These are phyloP conservation scores for Talaromyces ruber DNA, from an alignment of 495 filamentous ascomycete genomes.

Conservation along the genomic window DNA sequence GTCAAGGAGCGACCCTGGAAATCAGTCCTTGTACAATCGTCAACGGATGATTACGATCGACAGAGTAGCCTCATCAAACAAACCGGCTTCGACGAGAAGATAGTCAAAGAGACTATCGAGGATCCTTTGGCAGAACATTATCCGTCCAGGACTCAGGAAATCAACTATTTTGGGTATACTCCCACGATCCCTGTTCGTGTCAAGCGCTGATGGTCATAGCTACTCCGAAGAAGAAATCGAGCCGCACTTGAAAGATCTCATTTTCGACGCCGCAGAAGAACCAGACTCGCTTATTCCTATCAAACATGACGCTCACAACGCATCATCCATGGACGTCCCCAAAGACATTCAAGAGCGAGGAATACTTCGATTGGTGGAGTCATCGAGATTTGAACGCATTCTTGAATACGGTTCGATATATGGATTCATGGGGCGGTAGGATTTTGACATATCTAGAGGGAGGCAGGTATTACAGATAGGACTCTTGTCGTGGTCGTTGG, in stretches of 20 bases:
- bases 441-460: constrained; percentile 20
- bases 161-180: constrained; percentile 35
- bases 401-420: constrained; percentile 32
- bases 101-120: constrained; percentile 24
- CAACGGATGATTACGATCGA: constrained; percentile 37
- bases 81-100: constrained; percentile 30
- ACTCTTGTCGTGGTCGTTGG: constrained; percentile 28
- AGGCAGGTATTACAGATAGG: constrained; percentile 15
- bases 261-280: constrained; percentile 29
- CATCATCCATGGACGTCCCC: constrained; percentile 37
- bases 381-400: constrained; percentile 30
- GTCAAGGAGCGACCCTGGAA: constrained; percentile 24
- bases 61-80: constrained; percentile 26
- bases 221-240: constrained; percentile 34
- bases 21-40: constrained; percentile 37
- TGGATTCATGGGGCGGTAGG: constrained; percentile 21
- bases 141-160: constrained; percentile 19
- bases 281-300: constrained; percentile 36
- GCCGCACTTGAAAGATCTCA: constrained; percentile 33
- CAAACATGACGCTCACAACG: constrained; percentile 37
- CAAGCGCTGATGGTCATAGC: neutral
- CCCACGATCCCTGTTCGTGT: neutral
- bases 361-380: constrained; percentile 24
- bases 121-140: constrained; percentile 18
- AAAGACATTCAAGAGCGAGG: constrained; percentile 18